Evolutionary conservation across 306 rosid genomes (phyloP), one percentile per base, ranked within the genome.

Genomic region (Vicia villosa): DNA sequence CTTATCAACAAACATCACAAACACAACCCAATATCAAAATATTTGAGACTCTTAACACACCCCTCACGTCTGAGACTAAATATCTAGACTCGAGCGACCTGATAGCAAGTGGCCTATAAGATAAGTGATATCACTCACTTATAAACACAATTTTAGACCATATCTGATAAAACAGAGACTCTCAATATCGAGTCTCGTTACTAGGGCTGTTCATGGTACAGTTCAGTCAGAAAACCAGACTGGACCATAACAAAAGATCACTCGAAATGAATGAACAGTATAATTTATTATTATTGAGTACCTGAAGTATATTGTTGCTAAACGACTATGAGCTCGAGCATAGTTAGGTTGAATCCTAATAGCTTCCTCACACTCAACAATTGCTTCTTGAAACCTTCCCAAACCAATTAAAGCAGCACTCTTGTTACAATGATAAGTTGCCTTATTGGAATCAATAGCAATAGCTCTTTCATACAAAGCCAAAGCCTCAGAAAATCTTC

Each of bases 271-370:
- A 45, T 10, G 11, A 50, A 17, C 6, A 0, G 5, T 17, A 3
- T 16, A 15, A 47, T 15, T 47, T 3, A 62, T 61, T 19, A 55
- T 63, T 8, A 10, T 8, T 11, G 24, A 66, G 43, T 86, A 91
- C 99, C 97, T 95, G 82, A 95, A 78, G 79, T 89, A 91, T 61
- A 89, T 78, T 1, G 89, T 81, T 17, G 95, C 97, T 74, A 95
- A 81, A 65, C 99, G 96, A 13, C 78, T 83, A 72, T 91, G 97
- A 50, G 99, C 92, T 89, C 94, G 86, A 34, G 74, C 77, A 85
- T 91, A 91, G 1, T 81, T 83, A 76, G 99, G 96, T 1, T 95
- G 91, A 54, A 89, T 68, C 56, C 80, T 67, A n/a, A 91, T 66
- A 38, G 99, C 99, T 78, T 86, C 96, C 64, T 74, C 57, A 70